Base-by-base conservation (phyloP, 805 yeast genomes). In the Zygoascus biomembranicola region DNA sequence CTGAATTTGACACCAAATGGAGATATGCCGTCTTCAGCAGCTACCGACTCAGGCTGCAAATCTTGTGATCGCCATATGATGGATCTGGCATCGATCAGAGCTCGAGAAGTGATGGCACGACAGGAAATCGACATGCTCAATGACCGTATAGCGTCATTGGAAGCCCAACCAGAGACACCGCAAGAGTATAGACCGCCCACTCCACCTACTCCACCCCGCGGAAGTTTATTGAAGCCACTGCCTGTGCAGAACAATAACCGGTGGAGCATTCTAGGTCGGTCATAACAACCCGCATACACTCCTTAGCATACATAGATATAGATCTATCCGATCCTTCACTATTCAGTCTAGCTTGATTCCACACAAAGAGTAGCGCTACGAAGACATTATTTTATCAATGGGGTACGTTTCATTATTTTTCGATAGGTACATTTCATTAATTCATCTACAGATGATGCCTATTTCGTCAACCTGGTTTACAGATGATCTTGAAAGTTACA, bases 51-150 rank as follows among this genome's bases (percentile, higher is more conserved):
- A 3, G 37, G 23, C 16, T 62, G 66, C 51, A 55, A 57, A 11
- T 50, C 59, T 9, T 66, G 69, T 50, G 69, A 66, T 32, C 49
- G 59, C 8, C 53, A 64, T 8, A 51, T 57, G 43, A 56, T 64
- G 54, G 69, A 66, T 43, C 59, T 66, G 32, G 69, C 65, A 2
- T 47, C 58, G 11, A 60, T 63, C 32, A 63, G 59, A 51, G 57
- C 66, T 2, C 55, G 54, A 43, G 70, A 67, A 50, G 67, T 63
- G 5, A 54, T 58, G 47, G 67, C 68, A 6, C 56, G 64, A 23
- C 63, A 62, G 50, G 63, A 61, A 47, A 50, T 63, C 43, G 69
- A 67, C 37, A 63, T 59, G 45, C 56, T 64, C 18, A 58, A 47
- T 18, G 62, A 57, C 46, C 50, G 53, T 47, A 39, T 61, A 4